A percentile compares a stretch with the other conserved stretches of the same genome.
Conservation (phyloP, 257 asterid genomes). For the Nicotiana benthamiana region DNA sequence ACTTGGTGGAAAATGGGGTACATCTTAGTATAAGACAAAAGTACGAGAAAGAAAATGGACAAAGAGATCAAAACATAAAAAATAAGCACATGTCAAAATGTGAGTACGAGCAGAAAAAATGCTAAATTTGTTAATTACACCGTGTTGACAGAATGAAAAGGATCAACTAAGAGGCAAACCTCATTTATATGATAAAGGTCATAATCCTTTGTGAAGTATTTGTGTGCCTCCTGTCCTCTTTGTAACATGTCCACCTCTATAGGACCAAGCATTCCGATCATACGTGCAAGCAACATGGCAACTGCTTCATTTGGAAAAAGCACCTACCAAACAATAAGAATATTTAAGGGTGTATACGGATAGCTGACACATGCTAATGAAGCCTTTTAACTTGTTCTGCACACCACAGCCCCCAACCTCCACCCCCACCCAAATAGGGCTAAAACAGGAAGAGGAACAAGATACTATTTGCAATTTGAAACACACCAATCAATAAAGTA, state of each 20-base stretch:
- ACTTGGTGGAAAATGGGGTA: neutral
- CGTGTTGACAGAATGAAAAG: neutral
- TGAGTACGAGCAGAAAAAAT: neutral
- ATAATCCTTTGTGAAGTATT: constrained; percentile 75
- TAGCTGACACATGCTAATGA: neutral
- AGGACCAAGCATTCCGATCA: constrained; percentile 67
- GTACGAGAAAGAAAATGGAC: neutral
- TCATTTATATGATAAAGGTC: constrained; percentile 57
- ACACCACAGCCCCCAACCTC: neutral
- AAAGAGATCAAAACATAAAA: neutral
- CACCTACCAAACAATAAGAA: constrained; percentile 43
- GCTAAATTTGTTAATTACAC: neutral
- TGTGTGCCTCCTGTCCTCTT: constrained; percentile 63
- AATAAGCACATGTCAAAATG: neutral
- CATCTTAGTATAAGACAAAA: neutral
- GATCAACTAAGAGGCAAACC: constrained; percentile 35
- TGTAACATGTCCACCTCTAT: constrained; percentile 58
- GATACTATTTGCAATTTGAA: neutral
- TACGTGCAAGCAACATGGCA: constrained; percentile 64
- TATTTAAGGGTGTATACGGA: neutral
- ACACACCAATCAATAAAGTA: neutral
- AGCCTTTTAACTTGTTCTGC: neutral
- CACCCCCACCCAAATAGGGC: neutral
- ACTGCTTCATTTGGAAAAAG: constrained; percentile 83
- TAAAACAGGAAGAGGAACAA: neutral